Evolutionary conservation across 2,329 filamentous ascomycete genomes (phyloP).

Genomic region (Chrysoporthe deuterocubensis): DNA sequence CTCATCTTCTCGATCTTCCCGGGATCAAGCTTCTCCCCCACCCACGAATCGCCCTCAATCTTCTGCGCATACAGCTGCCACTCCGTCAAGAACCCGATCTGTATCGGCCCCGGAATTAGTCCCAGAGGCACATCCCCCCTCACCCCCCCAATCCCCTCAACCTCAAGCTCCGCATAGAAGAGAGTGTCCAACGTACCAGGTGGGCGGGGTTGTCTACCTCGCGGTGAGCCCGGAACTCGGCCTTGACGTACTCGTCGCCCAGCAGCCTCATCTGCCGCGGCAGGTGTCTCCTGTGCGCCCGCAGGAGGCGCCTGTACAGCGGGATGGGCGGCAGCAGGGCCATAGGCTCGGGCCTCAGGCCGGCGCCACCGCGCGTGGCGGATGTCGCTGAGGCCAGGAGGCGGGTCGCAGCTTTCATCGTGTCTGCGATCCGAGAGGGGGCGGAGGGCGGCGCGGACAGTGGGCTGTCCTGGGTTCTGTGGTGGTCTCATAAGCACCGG

Average conservation of each 20-base stretch:
- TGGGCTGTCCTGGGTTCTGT: neutral
- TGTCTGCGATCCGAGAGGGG: neutral
- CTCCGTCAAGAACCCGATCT: conserved; percentile 95
- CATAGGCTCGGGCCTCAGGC: conserved; percentile 49
- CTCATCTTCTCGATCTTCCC: conserved; percentile 92
- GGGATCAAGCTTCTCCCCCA: conserved; percentile 80
- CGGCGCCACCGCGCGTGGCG: conserved; percentile 40
- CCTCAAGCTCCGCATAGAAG: neutral
- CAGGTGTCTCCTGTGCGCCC: conserved; percentile 81
- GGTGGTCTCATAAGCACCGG: neutral
- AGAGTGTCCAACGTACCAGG: conserved; percentile 59
- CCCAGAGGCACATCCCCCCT: neutral
- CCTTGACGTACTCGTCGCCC: conserved; percentile 91
- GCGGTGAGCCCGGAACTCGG: conserved; percentile 85
- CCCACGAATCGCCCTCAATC: conserved; percentile 85
- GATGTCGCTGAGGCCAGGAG: conserved; percentile 44
- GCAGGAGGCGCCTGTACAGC: conserved; percentile 84
- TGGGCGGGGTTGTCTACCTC: conserved; percentile 89
- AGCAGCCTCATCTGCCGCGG: conserved; percentile 75
- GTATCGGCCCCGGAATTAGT: conserved; percentile 5
- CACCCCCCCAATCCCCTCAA: neutral
- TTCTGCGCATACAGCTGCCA: conserved; percentile 96
- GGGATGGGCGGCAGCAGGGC: conserved; percentile 86
- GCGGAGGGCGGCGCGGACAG: neutral
- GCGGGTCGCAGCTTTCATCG: conserved; percentile 21